These are phyloP conservation scores for Ceratocystis albifundus DNA, from an alignment of 2,329 filamentous ascomycete species.

Conservation along the genomic window DNA sequence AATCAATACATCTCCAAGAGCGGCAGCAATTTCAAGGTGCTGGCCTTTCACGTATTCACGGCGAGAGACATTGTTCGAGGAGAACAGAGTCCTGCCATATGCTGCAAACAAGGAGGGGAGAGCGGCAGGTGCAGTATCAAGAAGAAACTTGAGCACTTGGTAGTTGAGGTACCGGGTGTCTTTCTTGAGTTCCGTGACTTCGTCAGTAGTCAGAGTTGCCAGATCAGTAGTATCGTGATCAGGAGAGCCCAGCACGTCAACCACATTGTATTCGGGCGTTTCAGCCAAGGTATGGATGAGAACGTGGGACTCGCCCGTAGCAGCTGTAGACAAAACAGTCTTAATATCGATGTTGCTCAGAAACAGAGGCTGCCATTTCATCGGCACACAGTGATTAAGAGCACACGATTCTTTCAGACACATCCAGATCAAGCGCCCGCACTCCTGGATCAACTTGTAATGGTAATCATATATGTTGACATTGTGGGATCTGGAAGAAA, in stretches of 20 bases:
- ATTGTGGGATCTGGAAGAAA: conserved; percentile 43
- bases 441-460: conserved; percentile 55
- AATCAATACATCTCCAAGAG: conserved; percentile 60
- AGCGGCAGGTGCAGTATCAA: conserved; percentile 66
- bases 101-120: conserved; percentile 80
- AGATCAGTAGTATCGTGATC: conserved; percentile 27
- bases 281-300: conserved; percentile 14
- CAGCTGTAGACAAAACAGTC: conserved; percentile 11
- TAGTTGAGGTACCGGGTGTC: conserved; percentile 55
- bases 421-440: conserved; percentile 67
- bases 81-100: conserved; percentile 68
- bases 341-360: conserved; percentile 6
- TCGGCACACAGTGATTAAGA: conserved; percentile 61
- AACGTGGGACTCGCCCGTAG: conserved; percentile 9
- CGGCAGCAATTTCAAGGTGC: conserved; percentile 47
- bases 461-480: conserved; percentile 83
- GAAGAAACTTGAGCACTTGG: conserved; percentile 60
- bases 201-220: not conserved
- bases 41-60: conserved; percentile 48
- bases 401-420: conserved; percentile 77
- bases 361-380: conserved; percentile 44
- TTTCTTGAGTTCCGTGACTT: conserved; percentile 9
- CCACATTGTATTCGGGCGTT: conserved; percentile 18
- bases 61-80: conserved; percentile 47
- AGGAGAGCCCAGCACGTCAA: conserved; percentile 24